A percentile compares a stretch with the other conserved stretches of the same genome.
phyloP scores from a whole-genome alignment of 1,284 basidiomycete genomes.

The Termitomyces sp. region DNA sequence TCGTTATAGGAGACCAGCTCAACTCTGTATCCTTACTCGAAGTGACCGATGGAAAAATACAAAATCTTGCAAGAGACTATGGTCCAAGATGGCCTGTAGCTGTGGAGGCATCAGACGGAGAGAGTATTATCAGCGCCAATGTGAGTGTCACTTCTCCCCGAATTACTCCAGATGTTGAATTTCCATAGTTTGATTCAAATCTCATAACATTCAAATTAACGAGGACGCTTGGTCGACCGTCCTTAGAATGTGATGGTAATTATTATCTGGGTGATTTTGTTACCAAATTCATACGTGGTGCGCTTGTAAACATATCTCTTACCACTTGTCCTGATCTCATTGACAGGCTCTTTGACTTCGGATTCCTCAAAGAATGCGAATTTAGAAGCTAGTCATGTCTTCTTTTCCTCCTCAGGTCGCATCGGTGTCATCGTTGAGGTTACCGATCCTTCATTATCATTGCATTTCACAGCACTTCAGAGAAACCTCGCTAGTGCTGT shows the following conservation, averaged over 20 bases:
- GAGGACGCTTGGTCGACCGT: slow-evolving; percentile 28
- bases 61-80: slow-evolving; percentile 72
- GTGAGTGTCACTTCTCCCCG: slow-evolving; percentile 37
- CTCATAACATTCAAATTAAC: slow-evolving; percentile 65
- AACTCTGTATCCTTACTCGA: slow-evolving; percentile 75
- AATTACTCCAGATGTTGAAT: slow-evolving; percentile 3
- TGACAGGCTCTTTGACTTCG: slow-evolving; percentile 37
- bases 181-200: slow-evolving; percentile 49
- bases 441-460: slow-evolving; percentile 42
- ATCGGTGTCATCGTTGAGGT: slow-evolving; percentile 78
- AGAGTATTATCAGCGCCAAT: slow-evolving; percentile 71
- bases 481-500: slow-evolving; percentile 66
- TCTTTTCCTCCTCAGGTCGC: slow-evolving; percentile 77
- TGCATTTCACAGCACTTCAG: slow-evolving; percentile 72
- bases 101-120: slow-evolving; percentile 48
- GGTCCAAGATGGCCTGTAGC: slow-evolving; percentile 68
- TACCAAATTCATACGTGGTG: slow-evolving; percentile 65
- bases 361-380: slow-evolving; percentile 30
- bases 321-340: not conserved
- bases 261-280: slow-evolving; percentile 70
- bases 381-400: slow-evolving; percentile 61
- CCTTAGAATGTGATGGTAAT: slow-evolving; percentile 57
- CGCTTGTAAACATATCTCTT: slow-evolving; percentile 9
- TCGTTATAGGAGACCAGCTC: slow-evolving; percentile 76
- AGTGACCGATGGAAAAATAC: slow-evolving; percentile 43